Base-by-base conservation (phyloP, 2,329 filamentous ascomycete species). In the Cytospora mali region DNA sequence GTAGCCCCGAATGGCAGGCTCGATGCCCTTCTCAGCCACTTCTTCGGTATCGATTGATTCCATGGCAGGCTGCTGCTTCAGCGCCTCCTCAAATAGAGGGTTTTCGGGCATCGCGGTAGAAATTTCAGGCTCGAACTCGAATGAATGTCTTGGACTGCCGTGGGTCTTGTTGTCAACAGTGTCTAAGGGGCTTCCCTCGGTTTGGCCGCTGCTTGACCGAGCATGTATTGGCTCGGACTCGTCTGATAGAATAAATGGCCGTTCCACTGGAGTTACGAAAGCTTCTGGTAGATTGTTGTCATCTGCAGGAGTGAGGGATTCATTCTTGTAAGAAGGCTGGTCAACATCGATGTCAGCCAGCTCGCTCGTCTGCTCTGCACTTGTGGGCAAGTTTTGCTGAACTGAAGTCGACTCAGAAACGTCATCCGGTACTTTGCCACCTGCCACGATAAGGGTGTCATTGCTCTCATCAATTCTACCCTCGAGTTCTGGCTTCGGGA, bases 1-100 rank as follows among this genome's bases (percentile, higher is more conserved):
- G 64, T 66, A 60, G 55, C 71, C 69, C 10, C 68, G 67, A 9
- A 52, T 52, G 7, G 61, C 59, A 27, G 51, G 33, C 25, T 62
- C 59, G n/a, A 25, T 18, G 9, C 1, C 23, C 42, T 56, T 25
- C n/a, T 60, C 62, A n/a, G 52, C 55, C 29, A 31, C 21, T 25
- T 29, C 42, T 10, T 50, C 13, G 21, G 23, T 29, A 6, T 55
- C 50, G 10, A 42, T 7, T 16, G 29, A 13, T 23, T 55, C 48
- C 23, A 55, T 51, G 18, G 28, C 39, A n/a, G 29, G 16, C 35
- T 56, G 46, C 23, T 28, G 29, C 23, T 51, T 42, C 46, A 35
- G 3, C 23, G 48, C 33, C 31, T 57, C 59, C 28, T 58, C 54
- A 11, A 39, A 52, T 3, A 48, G 6, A 11, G 31, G 49, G 18